Conservation (phyloP, 495 filamentous ascomycete species). For the Jackrogersella multiformis region DNA sequence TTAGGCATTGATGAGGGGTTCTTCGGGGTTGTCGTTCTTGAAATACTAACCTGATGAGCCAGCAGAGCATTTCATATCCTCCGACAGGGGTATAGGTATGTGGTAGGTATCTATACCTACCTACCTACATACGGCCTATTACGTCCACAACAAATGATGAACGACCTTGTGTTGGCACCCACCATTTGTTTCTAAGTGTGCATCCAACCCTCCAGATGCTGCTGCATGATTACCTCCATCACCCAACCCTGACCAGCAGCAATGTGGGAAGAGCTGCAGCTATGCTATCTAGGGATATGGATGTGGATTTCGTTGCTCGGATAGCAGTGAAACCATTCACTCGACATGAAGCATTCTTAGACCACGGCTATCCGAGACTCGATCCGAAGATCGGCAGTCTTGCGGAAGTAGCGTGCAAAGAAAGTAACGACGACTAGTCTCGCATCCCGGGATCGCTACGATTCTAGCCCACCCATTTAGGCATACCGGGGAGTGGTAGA, state of each 20-base stretch:
- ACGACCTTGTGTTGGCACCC: conserved; percentile 22
- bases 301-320: conserved; percentile 28
- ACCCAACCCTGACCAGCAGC: conserved; percentile 8
- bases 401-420: conserved; percentile 13
- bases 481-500: conserved; percentile 21
- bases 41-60: conserved; percentile 30
- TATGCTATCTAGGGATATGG: conserved; percentile 15
- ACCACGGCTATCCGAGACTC: conserved; percentile 28
- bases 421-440: conserved; percentile 17
- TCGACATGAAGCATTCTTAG: conserved; percentile 21
- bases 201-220: conserved; percentile 31
- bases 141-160: conserved; percentile 20
- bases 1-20: conserved; percentile 30
- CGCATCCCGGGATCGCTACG: conserved; percentile 18
- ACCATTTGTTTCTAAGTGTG: conserved; percentile 23
- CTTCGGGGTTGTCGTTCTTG: conserved; percentile 22
- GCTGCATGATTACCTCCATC: conserved; percentile 26
- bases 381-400: conserved; percentile 39
- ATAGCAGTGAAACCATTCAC: conserved; percentile 27
- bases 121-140: conserved; percentile 24
- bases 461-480: conserved; percentile 21
- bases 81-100: conserved; percentile 24
- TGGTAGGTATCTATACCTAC: conserved; percentile 1
- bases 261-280: conserved; percentile 23
- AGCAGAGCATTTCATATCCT: conserved; percentile 23